These are phyloP conservation scores for Suhomyces vadensis DNA, from an alignment of 805 yeast species.

Conservation along the genomic window DNA sequence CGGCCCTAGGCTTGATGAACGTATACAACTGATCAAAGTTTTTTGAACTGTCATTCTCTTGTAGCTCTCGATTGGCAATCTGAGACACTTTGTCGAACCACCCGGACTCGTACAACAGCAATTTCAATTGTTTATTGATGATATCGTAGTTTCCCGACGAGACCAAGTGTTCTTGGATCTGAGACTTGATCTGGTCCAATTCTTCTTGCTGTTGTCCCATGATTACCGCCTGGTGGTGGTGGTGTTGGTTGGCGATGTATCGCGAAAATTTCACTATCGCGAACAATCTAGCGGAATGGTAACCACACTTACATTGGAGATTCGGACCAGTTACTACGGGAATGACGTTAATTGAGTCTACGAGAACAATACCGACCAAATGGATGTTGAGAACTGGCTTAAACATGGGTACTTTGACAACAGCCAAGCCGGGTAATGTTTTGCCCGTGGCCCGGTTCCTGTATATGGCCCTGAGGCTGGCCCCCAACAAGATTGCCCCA, in stretches of 20 bases:
- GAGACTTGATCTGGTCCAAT: slow-evolving; percentile 49
- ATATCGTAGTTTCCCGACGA: slow-evolving; percentile 79
- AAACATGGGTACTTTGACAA: not conserved
- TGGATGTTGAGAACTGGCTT: not conserved
- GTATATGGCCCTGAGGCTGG: slow-evolving; percentile 1
- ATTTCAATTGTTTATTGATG: slow-evolving; percentile 63
- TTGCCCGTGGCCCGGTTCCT: not conserved
- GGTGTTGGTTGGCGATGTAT: not conserved
- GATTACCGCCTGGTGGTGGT: not conserved
- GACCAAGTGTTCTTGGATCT: slow-evolving; percentile 69
- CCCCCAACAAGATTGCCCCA: not conserved
- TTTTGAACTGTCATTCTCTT: slow-evolving; percentile 39
- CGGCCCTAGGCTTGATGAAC: slow-evolving; percentile 63
- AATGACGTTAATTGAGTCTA: too few species aligned
- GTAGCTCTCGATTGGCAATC: slow-evolving; percentile 51
- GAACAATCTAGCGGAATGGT: slow-evolving; percentile 1
- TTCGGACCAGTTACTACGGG: too few species aligned
- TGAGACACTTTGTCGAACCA: slow-evolving; percentile 79
- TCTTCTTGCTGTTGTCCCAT: slow-evolving; percentile 23
- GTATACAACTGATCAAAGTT: slow-evolving; percentile 55
- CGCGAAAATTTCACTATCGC: slow-evolving; percentile 2
- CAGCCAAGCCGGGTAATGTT: not conserved
- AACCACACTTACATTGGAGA: not conserved
- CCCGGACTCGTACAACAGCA: slow-evolving; percentile 71
- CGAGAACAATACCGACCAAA: too few species aligned